phyloP scores from a whole-genome alignment of 2,329 filamentous ascomycete species.

The Furcasterigmium sp. region DNA sequence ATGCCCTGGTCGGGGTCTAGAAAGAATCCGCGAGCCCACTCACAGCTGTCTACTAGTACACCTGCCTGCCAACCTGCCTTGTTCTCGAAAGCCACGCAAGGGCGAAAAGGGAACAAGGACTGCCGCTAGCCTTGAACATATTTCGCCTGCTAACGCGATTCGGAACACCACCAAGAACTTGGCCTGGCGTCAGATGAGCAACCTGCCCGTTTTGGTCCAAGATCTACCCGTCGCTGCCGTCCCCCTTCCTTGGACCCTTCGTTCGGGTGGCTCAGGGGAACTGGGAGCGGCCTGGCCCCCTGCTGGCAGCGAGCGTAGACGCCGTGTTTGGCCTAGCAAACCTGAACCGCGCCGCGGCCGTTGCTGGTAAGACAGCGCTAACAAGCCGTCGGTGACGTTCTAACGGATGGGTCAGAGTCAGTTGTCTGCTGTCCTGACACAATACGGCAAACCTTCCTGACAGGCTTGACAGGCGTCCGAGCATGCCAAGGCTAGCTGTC shows the following conservation, averaged over 20 bases:
- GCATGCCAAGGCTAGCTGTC: not conserved
- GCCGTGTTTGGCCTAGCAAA: not conserved
- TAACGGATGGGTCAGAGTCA: not conserved
- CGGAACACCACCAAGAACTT: too few relatives aligned
- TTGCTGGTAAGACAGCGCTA: not conserved
- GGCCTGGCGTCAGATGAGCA: too few relatives aligned
- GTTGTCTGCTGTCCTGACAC: not conserved
- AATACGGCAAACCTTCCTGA: not conserved
- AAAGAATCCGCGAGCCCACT: too few relatives aligned
- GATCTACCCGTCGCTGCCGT: not conserved
- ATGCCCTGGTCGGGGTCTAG: too few relatives aligned
- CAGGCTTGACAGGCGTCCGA: not conserved
- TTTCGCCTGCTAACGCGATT: too few relatives aligned
- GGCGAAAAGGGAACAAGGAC: too few relatives aligned
- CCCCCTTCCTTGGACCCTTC: not conserved
- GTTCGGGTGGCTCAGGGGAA: not conserved
- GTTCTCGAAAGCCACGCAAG: too few relatives aligned
- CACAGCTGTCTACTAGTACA: too few relatives aligned
- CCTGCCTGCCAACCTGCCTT: too few relatives aligned
- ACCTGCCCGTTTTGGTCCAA: not conserved
- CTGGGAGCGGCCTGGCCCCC: not conserved
- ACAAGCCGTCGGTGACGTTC: not conserved
- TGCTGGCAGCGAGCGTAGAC: not conserved
- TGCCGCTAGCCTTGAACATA: too few relatives aligned
- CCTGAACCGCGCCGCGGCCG: not conserved